Percentiles rank a stretch among this genome's conserved stretches.
Conservation (phyloP, 495 filamentous ascomycete genomes). For the Penicillium argentinense region DNA sequence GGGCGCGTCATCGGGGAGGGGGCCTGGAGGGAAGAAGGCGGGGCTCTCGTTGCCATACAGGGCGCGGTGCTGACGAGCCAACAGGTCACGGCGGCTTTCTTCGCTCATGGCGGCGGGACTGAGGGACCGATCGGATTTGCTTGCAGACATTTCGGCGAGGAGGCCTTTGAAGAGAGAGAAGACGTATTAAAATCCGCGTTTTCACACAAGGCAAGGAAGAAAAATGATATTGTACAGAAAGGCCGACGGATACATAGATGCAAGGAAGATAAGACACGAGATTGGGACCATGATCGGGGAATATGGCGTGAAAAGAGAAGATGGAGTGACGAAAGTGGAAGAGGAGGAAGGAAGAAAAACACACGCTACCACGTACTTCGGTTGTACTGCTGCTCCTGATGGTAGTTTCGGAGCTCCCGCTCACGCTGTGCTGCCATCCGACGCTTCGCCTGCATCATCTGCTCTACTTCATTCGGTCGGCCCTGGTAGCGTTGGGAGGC, state of each 20-base stretch:
- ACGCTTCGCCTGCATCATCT: slow-evolving; percentile 98
- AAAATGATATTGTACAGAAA: slow-evolving; percentile 53
- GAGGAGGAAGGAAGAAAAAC: slow-evolving; percentile 34
- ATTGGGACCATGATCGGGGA: slow-evolving; percentile 31
- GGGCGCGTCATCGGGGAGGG: slow-evolving; percentile 62
- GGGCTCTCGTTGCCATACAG: slow-evolving; percentile 78
- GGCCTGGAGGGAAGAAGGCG: slow-evolving; percentile 57
- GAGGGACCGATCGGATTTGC: slow-evolving; percentile 86
- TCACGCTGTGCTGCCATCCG: slow-evolving; percentile 98
- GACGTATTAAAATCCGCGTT: slow-evolving; percentile 43
- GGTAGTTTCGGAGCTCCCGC: slow-evolving; percentile 98
- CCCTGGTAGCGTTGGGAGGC: slow-evolving; percentile 89
- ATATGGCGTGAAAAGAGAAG: slow-evolving; percentile 33
- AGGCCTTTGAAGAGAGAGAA: slow-evolving; percentile 59
- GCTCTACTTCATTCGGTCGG: slow-evolving; percentile 92
- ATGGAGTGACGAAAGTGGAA: slow-evolving; percentile 25
- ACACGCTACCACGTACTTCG: slow-evolving; percentile 76
- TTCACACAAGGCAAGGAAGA: slow-evolving; percentile 37
- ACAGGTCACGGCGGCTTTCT: slow-evolving; percentile 93
- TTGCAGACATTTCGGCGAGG: slow-evolving; percentile 77
- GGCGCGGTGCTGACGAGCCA: slow-evolving; percentile 90
- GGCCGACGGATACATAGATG: slow-evolving; percentile 42
- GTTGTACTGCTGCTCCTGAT: slow-evolving; percentile 99
- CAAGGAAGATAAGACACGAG: slow-evolving; percentile 14
- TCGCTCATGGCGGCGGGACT: slow-evolving; percentile 92